Conservation (phyloP, 257 asterid species). For the Jacaranda mimosifolia region DNA sequence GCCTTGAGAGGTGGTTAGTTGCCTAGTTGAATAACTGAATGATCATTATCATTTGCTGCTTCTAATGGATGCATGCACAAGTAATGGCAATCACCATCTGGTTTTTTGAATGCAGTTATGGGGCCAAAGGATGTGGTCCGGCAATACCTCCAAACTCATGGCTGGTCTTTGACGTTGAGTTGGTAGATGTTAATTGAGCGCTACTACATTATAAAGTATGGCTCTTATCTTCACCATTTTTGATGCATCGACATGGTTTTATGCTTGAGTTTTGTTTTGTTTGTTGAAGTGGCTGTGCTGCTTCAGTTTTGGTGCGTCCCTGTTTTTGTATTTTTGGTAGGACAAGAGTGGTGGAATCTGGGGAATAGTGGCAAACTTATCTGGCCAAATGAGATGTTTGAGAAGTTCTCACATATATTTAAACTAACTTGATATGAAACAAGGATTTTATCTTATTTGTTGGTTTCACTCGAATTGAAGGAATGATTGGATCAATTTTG, state of each 20-base stretch:
- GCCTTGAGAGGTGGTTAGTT: neutral
- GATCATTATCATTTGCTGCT: neutral
- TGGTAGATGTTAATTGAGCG: slow-evolving; percentile 66
- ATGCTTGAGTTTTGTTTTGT: neutral
- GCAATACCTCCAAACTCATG: slow-evolving; percentile 84
- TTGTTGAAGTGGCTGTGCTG: slow-evolving; percentile 23
- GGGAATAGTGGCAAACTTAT: neutral
- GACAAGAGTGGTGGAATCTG: slow-evolving; percentile 12
- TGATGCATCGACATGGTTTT: neutral
- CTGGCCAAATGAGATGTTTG: neutral
- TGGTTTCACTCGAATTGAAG: neutral
- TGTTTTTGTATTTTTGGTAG: slow-evolving; percentile 22
- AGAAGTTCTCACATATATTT: neutral
- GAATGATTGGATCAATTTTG: neutral
- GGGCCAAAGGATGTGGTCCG: slow-evolving; percentile 65
- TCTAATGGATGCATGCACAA: neutral
- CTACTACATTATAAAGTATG: neutral
- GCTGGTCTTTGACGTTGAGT: slow-evolving; percentile 92
- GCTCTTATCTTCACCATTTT: neutral
- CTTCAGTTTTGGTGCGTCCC: slow-evolving; percentile 31
- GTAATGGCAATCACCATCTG: neutral
- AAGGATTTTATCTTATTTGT: neutral
- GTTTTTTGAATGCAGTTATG: slow-evolving; percentile 67
- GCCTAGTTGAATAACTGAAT: neutral
- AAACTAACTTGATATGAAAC: neutral